Conservation (phyloP, 495 filamentous ascomycete species). For the Neurospora sp. region DNA sequence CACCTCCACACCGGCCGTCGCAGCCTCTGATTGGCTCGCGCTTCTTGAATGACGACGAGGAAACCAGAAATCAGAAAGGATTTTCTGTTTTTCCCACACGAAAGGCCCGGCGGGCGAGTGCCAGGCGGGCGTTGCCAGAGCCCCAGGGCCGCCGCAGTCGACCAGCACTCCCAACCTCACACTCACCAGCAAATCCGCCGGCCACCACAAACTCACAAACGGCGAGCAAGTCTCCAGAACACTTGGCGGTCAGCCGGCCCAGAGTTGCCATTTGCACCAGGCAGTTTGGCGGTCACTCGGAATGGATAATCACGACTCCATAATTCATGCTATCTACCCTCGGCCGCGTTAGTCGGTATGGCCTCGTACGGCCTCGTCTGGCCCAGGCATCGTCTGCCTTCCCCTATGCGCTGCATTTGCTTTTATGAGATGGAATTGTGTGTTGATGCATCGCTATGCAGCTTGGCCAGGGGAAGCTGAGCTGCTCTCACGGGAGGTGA, state of each 20-base stretch:
- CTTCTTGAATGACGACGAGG: conserved; percentile 3
- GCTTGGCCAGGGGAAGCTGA: neutral
- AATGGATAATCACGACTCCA: neutral
- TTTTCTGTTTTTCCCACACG: neutral
- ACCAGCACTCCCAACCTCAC: neutral
- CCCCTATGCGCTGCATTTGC: neutral
- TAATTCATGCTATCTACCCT: neutral
- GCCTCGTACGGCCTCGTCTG: neutral
- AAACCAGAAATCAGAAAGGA: neutral
- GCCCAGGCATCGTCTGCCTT: neutral
- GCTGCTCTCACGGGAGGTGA: neutral
- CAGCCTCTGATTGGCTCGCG: neutral
- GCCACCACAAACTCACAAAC: neutral
- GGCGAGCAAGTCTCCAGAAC: neutral
- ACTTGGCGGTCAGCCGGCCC: neutral
- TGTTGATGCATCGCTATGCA: neutral
- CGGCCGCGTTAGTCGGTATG: neutral
- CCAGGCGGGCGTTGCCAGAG: neutral
- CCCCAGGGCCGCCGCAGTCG: neutral
- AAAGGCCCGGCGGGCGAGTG: neutral
- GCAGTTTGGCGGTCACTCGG: neutral
- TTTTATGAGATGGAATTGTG: neutral
- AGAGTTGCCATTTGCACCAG: neutral
- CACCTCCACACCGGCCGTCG: neutral
- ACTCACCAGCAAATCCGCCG: neutral